Base-by-base conservation (phyloP, 1,284 basidiomycete species). In the Violaceomyces palustris region DNA sequence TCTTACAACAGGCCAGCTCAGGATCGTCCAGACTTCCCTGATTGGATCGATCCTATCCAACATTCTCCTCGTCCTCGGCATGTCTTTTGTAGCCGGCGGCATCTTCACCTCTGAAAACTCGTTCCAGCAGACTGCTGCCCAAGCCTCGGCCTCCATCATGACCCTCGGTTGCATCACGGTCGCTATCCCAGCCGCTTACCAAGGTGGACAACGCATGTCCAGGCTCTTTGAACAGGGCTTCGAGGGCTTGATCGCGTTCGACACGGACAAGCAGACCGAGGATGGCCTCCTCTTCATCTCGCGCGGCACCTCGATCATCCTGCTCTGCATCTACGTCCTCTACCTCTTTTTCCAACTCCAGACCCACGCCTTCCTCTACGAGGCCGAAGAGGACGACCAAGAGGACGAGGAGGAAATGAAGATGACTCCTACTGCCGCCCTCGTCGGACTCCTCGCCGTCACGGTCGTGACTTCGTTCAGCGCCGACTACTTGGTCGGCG, bases 161-260 rank as follows among this genome's bases (percentile, higher is more conserved):
- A 90, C 87, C 4, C 77, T 93, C 26, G 81, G 88, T 6, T 87
- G 86, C 73, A 88, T 92, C 73, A 90, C 88, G 22, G 80, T 94
- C 30, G 85, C 91, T 52, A 85, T 94, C 46, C 89, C 89, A n/a
- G 89, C 89, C 24, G 89, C 89, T 1, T 92, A 88, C 67, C 80
- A 83, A 67, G n/a, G n/a, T n/a, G n/a, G n/a, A n/a, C n/a, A n/a
- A n/a, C n/a, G n/a, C n/a, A 52, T 50, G 39, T 57, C 57, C 21
- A 30, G 53, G 25, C 56, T 46, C 18, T 32, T 40, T 6, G 19
- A 58, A 57, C 64, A 72, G 30, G 67, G 75, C 36, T 57, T 74
- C 1, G 71, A 72, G 3, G 58, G 61, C 26, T 35, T 39, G 22
- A 66, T 30, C 4, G 26, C 27, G 18, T 44, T 23, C 17, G 39